A percentile compares a stretch with the other conserved stretches of the same genome.
These are phyloP conservation scores for Anisodus acutangulus DNA, from an alignment of 257 asterid species.

Conservation along the genomic window DNA sequence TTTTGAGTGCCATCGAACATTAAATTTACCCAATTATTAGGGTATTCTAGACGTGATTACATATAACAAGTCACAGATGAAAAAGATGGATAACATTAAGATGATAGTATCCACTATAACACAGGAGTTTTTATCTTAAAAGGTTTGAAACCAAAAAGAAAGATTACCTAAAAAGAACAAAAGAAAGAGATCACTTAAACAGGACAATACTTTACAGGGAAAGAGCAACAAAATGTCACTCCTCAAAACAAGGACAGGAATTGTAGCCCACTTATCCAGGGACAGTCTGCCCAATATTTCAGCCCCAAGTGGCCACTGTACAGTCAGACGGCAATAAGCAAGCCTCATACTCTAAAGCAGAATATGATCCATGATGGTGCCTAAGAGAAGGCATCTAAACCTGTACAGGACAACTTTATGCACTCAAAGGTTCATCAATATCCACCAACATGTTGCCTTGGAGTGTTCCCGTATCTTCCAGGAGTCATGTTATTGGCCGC, in stretches of 20 bases:
- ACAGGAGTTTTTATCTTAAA: neutral
- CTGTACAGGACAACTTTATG: constrained; percentile 9
- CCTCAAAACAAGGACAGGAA: constrained; percentile 15
- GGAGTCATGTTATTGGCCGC: constrained; percentile 49
- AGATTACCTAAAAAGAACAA: neutral
- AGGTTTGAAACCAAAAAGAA: neutral
- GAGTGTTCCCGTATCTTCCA: constrained; percentile 63
- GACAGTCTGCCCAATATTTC: neutral
- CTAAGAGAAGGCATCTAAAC: constrained; percentile 23
- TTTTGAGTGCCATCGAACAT: neutral
- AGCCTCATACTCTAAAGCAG: constrained; percentile 8
- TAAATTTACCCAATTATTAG: neutral
- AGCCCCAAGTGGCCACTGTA: neutral
- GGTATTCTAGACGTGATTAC: neutral
- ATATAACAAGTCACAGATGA: neutral
- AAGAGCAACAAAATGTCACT: constrained; percentile 6
- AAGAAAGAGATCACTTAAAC: neutral
- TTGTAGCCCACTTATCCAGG: neutral
- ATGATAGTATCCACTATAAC: neutral
- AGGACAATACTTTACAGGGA: neutral
- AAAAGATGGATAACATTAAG: neutral
- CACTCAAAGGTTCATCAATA: constrained; percentile 48
- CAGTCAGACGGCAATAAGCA: neutral
- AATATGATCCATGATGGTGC: neutral
- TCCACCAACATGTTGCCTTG: constrained; percentile 75